Base-by-base conservation (phyloP, 2,329 filamentous ascomycete genomes). In the Pseudocercospora eumusae region DNA sequence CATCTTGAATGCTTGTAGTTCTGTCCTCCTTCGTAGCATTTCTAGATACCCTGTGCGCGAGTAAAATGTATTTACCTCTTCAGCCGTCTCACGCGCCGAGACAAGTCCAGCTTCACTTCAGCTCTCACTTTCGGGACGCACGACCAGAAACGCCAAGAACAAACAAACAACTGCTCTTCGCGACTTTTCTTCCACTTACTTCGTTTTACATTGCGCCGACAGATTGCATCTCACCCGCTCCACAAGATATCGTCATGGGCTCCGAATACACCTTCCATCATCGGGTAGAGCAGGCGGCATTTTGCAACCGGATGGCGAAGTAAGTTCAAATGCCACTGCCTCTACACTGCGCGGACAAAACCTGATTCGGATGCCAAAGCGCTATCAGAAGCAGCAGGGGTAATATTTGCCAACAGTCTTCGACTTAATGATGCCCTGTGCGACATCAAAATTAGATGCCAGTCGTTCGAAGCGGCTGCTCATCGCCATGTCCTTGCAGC, bases 11-110 rank as follows among this genome's bases (percentile, higher is more conserved):
- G 47, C 23, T 25, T 52, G 21, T 28, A 25, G 25, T 52, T 7
- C 47, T 47, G 15, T 52, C 15, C 36, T 40, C 36, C 36, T 40
- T 28, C 25, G 11, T 11, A 28, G 47, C 23, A 52, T 52, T 47
- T 7, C 25, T 52, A 52, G 47, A 52, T 52, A 52, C 47, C 47
- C 47, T 28, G 47, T 8, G 44, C 20, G 36, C 13, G n/a, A 47
- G 13, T 9, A 21, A 20, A 47, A 23, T 13, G 18, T 23, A 20
- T 23, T 23, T 15, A 7, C n/a, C 44, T 47, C 42, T 45, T 23
- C 9, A 47, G 13, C 23, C 23, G 20, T 47, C 44, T 23, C 44
- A 23, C 44, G 3, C 20, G 44, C 10, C 23, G 44, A 47, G 36
- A 40, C 36, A 7, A 40, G 36, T 18, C 15, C 36, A 40, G 36